Percentiles rank a stretch among this genome's conserved stretches.
Conservation (phyloP, 2,329 filamentous ascomycete species). For the Aureobasidium sp. region DNA sequence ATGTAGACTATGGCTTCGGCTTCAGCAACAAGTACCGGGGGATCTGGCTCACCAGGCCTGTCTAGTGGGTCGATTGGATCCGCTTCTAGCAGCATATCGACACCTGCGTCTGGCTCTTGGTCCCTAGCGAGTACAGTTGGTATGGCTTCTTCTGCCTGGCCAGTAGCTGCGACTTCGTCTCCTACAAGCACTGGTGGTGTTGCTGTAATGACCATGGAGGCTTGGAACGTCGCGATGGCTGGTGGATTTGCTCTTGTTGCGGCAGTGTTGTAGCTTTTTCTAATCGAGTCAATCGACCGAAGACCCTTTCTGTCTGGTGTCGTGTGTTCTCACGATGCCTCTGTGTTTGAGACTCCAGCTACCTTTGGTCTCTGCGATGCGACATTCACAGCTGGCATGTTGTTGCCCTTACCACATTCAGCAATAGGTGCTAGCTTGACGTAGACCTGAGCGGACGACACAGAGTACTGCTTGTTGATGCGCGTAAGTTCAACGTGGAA, state of each 20-base stretch:
- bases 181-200: background rate
- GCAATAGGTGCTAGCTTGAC: background rate
- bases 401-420: background rate
- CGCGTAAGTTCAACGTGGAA: background rate
- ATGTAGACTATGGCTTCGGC: background rate
- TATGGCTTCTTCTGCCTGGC: background rate
- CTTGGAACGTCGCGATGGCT: background rate
- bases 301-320: no score
- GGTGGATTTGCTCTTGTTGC: background rate
- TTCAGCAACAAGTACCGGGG: background rate
- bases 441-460: background rate
- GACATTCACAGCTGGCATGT: background rate
- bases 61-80: background rate
- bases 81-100: background rate
- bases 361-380: no score
- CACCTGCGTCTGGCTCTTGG: background rate
- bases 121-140: background rate
- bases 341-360: background rate
- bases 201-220: background rate
- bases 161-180: background rate
- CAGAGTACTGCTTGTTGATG: background rate
- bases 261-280: background rate
- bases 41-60: background rate
- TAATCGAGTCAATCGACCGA: background rate
- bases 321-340: no score